Conservation (phyloP, 805 yeast species). For the Yarrowia osloensis region DNA sequence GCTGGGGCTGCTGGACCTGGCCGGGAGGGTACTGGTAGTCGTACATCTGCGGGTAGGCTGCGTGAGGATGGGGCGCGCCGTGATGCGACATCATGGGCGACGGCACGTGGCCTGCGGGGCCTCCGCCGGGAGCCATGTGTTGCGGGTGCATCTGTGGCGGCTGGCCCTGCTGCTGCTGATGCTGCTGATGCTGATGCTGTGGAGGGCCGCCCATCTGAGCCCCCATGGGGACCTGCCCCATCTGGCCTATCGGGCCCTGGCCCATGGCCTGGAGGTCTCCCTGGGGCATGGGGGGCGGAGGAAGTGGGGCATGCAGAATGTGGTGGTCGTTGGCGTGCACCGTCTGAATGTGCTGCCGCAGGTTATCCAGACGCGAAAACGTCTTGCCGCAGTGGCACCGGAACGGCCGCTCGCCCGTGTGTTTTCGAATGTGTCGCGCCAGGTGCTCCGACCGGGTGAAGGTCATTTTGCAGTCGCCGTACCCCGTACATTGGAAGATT, state of each 20-base stretch:
- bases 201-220: not conserved
- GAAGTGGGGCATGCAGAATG: conserved; percentile 37
- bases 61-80: conserved; percentile 9
- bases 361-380: conserved; percentile 81
- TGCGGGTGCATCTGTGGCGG: conserved; percentile 13
- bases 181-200: not conserved
- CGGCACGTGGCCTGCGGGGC: conserved; percentile 5
- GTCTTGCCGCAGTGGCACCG: conserved; percentile 76
- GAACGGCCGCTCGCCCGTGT: conserved; percentile 93
- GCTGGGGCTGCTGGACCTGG: conserved; percentile 16
- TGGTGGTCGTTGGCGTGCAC: conserved; percentile 61
- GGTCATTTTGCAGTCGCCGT: conserved; percentile 82
- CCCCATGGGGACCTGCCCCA: not conserved
- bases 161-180: not conserved
- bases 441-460: conserved; percentile 90
- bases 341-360: conserved; percentile 89
- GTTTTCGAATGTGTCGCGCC: conserved; percentile 89
- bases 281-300: conserved; percentile 33
- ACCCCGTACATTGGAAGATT: conserved; percentile 82
- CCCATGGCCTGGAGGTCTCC: conserved; percentile 22
- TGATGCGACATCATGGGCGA: conserved; percentile 25
- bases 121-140: not conserved
- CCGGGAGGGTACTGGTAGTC: conserved; percentile 25
- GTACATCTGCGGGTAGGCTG: conserved; percentile 27
- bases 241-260: conserved; percentile 1